A percentile compares a stretch with the other conserved stretches of the same genome.
Evolutionary conservation across 2,329 filamentous ascomycete genomes (phyloP).

Genomic region (Thelonectria discophora): DNA sequence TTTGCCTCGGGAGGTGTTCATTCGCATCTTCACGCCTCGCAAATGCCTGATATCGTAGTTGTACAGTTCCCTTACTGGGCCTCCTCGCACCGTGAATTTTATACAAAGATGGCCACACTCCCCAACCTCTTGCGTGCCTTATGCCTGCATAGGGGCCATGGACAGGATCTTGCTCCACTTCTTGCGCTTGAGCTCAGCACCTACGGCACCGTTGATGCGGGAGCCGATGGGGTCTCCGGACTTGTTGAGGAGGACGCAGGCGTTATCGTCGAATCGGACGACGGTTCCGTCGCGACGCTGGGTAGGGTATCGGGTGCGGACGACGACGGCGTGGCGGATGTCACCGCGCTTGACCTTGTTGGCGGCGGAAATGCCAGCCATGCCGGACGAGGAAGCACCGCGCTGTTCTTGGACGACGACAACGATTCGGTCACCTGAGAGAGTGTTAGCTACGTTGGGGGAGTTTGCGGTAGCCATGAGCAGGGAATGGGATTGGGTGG

Average conservation of each 20-base stretch:
- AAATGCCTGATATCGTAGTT: constrained; percentile 47
- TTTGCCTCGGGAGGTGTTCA: constrained; percentile 39
- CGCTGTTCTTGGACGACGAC: constrained; percentile 98
- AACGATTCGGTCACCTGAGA: constrained; percentile 91
- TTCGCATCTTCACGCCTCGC: constrained; percentile 47
- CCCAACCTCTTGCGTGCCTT: constrained; percentile 25
- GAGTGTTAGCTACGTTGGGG: constrained; percentile 7
- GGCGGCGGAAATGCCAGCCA: constrained; percentile 75
- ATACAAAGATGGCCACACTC: constrained; percentile 21
- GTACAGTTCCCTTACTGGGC: constrained; percentile 45
- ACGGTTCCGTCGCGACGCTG: constrained; percentile 89
- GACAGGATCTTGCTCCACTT: constrained; percentile 99
- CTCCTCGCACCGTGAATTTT: constrained; percentile 27
- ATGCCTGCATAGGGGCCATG: constrained; percentile 79
- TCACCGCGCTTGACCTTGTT: constrained; percentile 97
- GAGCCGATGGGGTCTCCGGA: constrained; percentile 93
- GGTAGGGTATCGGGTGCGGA: constrained; percentile 87
- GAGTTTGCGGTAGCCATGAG: background rate
- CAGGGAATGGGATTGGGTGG: background rate
- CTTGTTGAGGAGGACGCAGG: constrained; percentile 97
- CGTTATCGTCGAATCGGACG: constrained; percentile 96
- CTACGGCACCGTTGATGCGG: constrained; percentile 91
- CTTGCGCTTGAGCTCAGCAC: constrained; percentile 86
- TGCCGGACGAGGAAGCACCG: constrained; percentile 75
- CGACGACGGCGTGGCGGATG: constrained; percentile 94